A percentile compares a stretch with the other conserved stretches of the same genome.
Conservation (phyloP, 2,329 filamentous ascomycete genomes). For the Phyllosticta ampelicida region DNA sequence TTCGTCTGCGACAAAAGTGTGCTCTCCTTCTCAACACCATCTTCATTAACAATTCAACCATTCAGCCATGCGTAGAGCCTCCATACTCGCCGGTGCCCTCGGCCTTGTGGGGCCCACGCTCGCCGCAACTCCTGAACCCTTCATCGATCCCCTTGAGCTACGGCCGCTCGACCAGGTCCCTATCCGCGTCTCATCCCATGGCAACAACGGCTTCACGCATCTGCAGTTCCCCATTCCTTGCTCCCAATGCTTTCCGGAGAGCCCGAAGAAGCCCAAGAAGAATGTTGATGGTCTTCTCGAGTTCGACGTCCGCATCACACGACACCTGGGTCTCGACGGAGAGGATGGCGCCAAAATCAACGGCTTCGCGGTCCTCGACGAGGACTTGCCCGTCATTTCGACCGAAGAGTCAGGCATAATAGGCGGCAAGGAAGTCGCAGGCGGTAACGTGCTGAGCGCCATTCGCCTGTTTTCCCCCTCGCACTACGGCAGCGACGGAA, state of each 20-base stretch:
- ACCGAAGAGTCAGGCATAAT: neutral
- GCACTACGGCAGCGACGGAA: neutral
- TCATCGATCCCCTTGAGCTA: constrained; percentile 3
- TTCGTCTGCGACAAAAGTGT: neutral
- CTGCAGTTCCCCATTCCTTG: constrained; percentile 8
- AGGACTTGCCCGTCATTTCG: neutral
- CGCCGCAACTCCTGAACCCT: neutral
- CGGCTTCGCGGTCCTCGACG: constrained; percentile 2
- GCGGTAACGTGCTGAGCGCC: neutral
- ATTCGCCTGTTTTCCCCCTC: neutral
- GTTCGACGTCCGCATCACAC: constrained; percentile 9
- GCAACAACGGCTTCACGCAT: constrained; percentile 6
- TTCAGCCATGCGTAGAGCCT: neutral
- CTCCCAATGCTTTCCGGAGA: constrained; percentile 3
- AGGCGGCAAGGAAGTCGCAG: neutral
- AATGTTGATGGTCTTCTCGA: constrained; percentile 6
- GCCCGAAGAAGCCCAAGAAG: constrained; percentile 1
- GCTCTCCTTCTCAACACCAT: neutral
- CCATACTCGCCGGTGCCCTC: neutral
- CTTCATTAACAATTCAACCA: neutral
- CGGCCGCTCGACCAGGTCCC: constrained; percentile 7
- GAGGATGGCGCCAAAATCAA: constrained; percentile 7
- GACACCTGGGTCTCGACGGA: constrained; percentile 4
- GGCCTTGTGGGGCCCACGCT: neutral
- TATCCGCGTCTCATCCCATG: constrained; percentile 5